These are phyloP conservation scores for Sonneratia alba DNA, from an alignment of 345 rosid genomes.

Conservation along the genomic window DNA sequence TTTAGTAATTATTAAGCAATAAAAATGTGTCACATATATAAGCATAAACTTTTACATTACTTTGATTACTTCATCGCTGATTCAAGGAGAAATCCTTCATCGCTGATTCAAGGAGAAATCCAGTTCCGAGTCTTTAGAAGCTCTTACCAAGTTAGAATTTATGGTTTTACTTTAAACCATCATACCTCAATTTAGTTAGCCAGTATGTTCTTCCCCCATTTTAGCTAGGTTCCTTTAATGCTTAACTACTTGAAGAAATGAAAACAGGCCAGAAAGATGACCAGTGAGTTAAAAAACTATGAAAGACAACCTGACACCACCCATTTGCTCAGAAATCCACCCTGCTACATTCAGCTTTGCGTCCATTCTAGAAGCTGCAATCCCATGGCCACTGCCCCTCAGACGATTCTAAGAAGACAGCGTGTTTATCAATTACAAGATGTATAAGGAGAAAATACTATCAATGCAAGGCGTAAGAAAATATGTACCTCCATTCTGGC, in stretches of 20 bases:
- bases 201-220: neutral
- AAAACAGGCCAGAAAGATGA: constrained; percentile 1
- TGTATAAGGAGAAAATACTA: neutral
- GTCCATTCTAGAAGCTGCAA: constrained; percentile 90
- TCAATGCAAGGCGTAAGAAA: neutral
- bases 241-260: constrained; percentile 1
- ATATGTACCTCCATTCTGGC: constrained; percentile 86
- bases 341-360: constrained; percentile 85
- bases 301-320: constrained; percentile 78
- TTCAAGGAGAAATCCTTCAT: neutral
- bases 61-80: neutral
- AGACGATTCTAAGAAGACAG: constrained; percentile 54
- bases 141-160: neutral
- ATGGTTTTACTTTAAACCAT: neutral
- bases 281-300: neutral
- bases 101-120: neutral
- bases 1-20: neutral
- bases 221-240: neutral
- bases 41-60: neutral
- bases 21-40: neutral
- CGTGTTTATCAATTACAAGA: neutral
- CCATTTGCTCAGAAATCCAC: constrained; percentile 98
- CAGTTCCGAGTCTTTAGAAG: neutral
- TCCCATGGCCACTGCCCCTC: constrained; percentile 88
- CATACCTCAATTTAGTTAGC: neutral